A percentile compares a stretch with the other conserved stretches of the same genome.
Conservation (phyloP, 148 eudicot species). For the Chenopodium quinoa region DNA sequence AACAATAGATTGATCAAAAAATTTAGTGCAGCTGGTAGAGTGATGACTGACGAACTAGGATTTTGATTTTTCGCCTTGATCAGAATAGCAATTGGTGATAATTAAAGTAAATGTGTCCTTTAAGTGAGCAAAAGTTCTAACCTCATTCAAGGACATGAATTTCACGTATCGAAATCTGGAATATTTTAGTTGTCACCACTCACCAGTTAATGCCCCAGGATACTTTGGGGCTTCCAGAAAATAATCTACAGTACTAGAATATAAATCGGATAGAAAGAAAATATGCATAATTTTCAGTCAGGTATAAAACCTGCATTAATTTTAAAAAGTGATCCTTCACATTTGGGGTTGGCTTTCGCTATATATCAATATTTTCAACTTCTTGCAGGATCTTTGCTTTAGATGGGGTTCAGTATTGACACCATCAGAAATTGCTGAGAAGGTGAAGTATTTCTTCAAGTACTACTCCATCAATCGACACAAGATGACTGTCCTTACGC, state of each 20-base stretch:
- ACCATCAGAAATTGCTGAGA: constrained; percentile 77
- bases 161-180: background rate
- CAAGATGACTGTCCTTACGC: constrained; percentile 93
- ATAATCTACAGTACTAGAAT: no score
- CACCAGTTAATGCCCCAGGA: no score
- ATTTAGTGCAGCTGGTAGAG: no score
- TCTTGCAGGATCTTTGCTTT: constrained; percentile 75
- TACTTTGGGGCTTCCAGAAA: no score
- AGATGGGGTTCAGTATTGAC: constrained; percentile 75
- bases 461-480: constrained; percentile 90
- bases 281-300: no score
- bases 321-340: background rate
- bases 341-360: background rate
- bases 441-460: constrained; percentile 92
- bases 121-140: no score
- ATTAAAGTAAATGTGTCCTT: background rate
- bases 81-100: background rate
- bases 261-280: no score
- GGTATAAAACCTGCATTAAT: no score
- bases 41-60: background rate
- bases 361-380: background rate
- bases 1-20: background rate
- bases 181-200: no score
- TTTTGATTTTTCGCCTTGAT: background rate
- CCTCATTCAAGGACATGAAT: background rate